Evolutionary conservation across 164 flowering plant genomes (phyloP), one percentile per base, ranked within the genome.

Genomic region (Magnolia officinalis): DNA sequence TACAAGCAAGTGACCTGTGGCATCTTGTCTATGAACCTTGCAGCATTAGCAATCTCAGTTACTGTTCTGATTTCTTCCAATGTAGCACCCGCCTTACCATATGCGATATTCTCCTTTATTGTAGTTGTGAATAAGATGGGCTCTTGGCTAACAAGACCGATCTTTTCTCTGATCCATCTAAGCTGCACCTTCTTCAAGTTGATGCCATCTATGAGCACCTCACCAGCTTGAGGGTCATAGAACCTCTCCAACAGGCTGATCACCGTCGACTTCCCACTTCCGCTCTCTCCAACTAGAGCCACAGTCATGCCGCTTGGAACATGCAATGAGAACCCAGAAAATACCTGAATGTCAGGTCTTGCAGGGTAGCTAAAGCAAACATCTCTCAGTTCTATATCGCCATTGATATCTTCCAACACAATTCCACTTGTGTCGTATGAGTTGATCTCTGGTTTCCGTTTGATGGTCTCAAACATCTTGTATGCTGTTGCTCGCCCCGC

Each of bases 251-350:
- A 7, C 1, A 94, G 80, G 73, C 89, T 87, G 29, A 92, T 85
- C 4, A 94, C 97, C 2, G 98, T 94, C 6, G 97, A 92, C 63
- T 94, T 94, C 52, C 98, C 98, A 76, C 98, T 92, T 16, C 97
- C 98, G 74, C 97, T 94, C 70, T 92, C 88, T 70, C 98, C 97
- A 61, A 94, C 97, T 18, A 94, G 67, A 72, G 98, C 98, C 19
- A 83, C 88, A 11, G 91, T 94, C 66, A 70, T 80, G 9, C 98
- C 93, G 75, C 87, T 86, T 2, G 88, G 86, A 21, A 94, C 80
- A 4, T 71, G 50, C 59, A 89, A 68, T 11, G 91, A 85, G 68
- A 94, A 90, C 5, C 96, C 95, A 4, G 88, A 72, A 78, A 92
- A 90, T 69, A 94, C 88, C 74, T 87, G 89, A 67, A 86, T 89